phyloP scores from a whole-genome alignment of 495 filamentous ascomycete genomes.

The Aspergillus sparsus region DNA sequence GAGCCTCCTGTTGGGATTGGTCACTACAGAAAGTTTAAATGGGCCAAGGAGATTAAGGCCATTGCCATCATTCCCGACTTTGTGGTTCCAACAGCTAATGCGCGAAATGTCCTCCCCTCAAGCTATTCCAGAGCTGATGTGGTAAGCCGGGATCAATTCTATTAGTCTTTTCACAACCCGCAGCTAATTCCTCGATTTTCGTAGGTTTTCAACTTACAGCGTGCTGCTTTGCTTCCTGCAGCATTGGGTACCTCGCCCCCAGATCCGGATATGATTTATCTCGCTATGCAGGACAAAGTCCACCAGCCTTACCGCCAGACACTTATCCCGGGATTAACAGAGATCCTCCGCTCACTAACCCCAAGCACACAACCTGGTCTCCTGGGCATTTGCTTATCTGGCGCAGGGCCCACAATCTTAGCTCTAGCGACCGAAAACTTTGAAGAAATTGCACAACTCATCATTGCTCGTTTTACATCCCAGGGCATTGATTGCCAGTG shows the following conservation, averaged over 20 bases:
- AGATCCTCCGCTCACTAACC: constrained; percentile 83
- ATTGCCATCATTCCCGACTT: constrained; percentile 94
- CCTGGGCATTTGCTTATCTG: constrained; percentile 87
- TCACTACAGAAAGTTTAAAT: constrained; percentile 88
- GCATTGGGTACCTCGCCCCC: constrained; percentile 85
- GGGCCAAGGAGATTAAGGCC: constrained; percentile 91
- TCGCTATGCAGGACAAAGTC: constrained; percentile 96
- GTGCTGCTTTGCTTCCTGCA: constrained; percentile 82
- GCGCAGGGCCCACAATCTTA: constrained; percentile 91
- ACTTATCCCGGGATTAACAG: constrained; percentile 87
- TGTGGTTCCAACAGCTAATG: constrained; percentile 85
- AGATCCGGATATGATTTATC: constrained; percentile 88
- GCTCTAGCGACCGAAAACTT: constrained; percentile 89
- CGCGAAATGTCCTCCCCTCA: constrained; percentile 76
- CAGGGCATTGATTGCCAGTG: constrained; percentile 79
- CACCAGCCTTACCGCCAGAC: constrained; percentile 91
- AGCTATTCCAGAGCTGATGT: constrained; percentile 76
- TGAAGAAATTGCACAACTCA: constrained; percentile 74
- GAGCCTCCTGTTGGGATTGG: constrained; percentile 89
- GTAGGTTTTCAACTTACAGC: constrained; percentile 89
- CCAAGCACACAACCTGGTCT: constrained; percentile 83
- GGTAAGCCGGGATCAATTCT: constrained; percentile 45
- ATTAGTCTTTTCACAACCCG: background rate
- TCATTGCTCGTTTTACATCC: constrained; percentile 64
- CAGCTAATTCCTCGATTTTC: background rate